A percentile compares a stretch with the other conserved stretches of the same genome.
These are phyloP conservation scores for Phanerodontia chrysosporium DNA, from an alignment of 768 basidiomycete species.

Conservation along the genomic window DNA sequence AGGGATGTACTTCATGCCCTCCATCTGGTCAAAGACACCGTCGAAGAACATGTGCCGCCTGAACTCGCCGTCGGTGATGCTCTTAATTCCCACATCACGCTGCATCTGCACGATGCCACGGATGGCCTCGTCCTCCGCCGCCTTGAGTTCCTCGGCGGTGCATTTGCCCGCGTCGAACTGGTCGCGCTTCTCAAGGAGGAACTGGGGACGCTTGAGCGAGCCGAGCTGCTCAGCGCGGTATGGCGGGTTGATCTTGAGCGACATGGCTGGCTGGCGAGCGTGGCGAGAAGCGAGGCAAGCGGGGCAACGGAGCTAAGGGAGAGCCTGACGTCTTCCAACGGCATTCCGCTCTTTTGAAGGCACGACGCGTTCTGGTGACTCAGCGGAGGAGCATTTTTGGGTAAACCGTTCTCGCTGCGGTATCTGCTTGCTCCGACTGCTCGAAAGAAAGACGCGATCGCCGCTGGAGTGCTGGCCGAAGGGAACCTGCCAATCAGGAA, in stretches of 20 bases:
- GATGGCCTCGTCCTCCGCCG: slow-evolving; percentile 51
- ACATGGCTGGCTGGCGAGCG: not conserved
- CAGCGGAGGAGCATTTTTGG: too few species aligned
- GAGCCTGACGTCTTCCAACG: too few species aligned
- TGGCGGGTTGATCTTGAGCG: slow-evolving; percentile 31
- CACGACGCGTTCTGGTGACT: too few species aligned
- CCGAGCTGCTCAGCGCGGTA: slow-evolving; percentile 57
- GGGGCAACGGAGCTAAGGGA: not conserved
- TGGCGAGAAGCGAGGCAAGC: not conserved
- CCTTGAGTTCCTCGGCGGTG: slow-evolving; percentile 39
- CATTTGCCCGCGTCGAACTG: slow-evolving; percentile 39
- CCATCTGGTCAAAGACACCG: slow-evolving; percentile 62
- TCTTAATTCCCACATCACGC: slow-evolving; percentile 49
- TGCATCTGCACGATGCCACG: slow-evolving; percentile 50
- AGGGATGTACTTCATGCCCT: slow-evolving; percentile 55
- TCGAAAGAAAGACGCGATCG: too few species aligned
- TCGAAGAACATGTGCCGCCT: slow-evolving; percentile 50
- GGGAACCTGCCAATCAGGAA: too few species aligned
- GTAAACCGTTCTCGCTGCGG: too few species aligned
- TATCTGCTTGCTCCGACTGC: too few species aligned
- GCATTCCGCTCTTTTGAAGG: too few species aligned
- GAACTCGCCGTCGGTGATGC: slow-evolving; percentile 62
- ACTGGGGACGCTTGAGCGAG: slow-evolving; percentile 50
- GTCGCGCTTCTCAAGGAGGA: slow-evolving; percentile 45
- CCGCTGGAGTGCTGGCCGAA: too few species aligned